These are phyloP conservation scores for Globisporangium acanthophoron DNA, from an alignment of 352 stramenopile genomes.

Conservation along the genomic window DNA sequence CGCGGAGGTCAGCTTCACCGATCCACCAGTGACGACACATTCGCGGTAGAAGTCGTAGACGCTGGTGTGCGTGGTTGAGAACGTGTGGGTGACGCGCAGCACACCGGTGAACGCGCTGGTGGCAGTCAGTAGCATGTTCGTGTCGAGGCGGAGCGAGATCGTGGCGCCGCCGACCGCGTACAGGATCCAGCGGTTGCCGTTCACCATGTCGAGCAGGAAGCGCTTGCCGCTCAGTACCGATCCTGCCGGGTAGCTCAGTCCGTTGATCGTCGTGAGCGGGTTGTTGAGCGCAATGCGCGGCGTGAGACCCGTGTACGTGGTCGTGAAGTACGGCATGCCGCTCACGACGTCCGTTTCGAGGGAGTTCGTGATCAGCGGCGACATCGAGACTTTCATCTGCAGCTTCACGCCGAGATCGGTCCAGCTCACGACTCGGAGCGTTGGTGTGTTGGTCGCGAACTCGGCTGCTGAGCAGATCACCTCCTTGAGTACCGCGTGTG, in stretches of 20 bases:
- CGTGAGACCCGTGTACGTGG: constrained; percentile 46
- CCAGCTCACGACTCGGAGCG: constrained; percentile 54
- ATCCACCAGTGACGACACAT: constrained; percentile 52
- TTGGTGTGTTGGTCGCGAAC: constrained; percentile 32
- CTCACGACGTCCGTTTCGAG: constrained; percentile 52
- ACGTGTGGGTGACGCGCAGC: constrained; percentile 38
- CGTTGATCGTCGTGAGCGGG: constrained; percentile 53
- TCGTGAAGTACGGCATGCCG: constrained; percentile 70
- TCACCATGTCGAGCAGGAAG: constrained; percentile 50
- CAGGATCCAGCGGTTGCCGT: constrained; percentile 50
- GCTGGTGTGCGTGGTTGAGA: constrained; percentile 29
- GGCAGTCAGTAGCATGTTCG: constrained; percentile 35
- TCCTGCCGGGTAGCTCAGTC: constrained; percentile 17
- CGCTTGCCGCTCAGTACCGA: constrained; percentile 26
- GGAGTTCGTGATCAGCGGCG: constrained; percentile 11
- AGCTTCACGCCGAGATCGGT: constrained; percentile 59
- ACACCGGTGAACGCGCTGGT: constrained; percentile 31
- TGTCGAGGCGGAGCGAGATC: constrained; percentile 34
- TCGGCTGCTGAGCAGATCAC: constrained; percentile 53
- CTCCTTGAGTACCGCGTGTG: constrained; percentile 55
- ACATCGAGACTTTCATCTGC: constrained; percentile 24
- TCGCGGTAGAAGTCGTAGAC: constrained; percentile 59
- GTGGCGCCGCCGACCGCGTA: constrained; percentile 28
- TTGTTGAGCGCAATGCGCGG: constrained; percentile 47
- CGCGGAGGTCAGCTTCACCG: constrained; percentile 35